Conservation (phyloP, 2,329 filamentous ascomycete genomes). For the Beauveria scarabaeidicola region DNA sequence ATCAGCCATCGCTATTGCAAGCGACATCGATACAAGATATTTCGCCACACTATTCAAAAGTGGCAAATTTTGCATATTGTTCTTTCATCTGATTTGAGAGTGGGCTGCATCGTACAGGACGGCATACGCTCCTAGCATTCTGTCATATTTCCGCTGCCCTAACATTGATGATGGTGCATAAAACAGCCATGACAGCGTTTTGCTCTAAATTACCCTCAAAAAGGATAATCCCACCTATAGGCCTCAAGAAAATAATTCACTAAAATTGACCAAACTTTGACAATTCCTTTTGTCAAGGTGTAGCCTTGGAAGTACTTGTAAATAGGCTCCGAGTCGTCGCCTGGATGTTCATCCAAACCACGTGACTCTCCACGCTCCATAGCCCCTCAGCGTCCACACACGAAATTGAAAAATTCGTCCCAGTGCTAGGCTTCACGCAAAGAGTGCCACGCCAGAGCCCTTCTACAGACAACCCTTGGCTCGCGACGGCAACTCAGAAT, state of each 20-base stretch:
- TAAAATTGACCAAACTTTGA: background rate
- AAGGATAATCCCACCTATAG: too few species aligned
- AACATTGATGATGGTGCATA: too few species aligned
- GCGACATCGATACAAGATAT: background rate
- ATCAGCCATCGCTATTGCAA: background rate
- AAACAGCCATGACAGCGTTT: too few species aligned
- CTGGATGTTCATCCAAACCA: conserved; percentile 22
- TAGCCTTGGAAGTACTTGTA: background rate
- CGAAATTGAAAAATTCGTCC: conserved; percentile 37
- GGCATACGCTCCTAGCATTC: too few species aligned
- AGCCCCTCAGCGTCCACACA: conserved; percentile 39
- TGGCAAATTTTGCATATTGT: too few species aligned
- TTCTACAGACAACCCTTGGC: conserved; percentile 27
- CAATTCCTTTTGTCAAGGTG: background rate
- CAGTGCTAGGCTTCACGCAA: conserved; percentile 28
- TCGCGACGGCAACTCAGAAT: conserved; percentile 29
- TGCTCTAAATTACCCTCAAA: too few species aligned
- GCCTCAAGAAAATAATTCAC: background rate
- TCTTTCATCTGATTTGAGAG: too few species aligned
- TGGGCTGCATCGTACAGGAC: too few species aligned
- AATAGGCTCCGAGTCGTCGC: background rate
- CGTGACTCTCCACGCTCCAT: conserved; percentile 24
- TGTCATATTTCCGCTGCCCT: too few species aligned
- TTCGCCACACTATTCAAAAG: background rate
- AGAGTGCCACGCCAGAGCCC: conserved; percentile 31